A percentile compares a stretch with the other conserved stretches of the same genome.
Evolutionary conservation across 208 protist species (phyloP).

Genomic region (Strigomonas culicis): DNA sequence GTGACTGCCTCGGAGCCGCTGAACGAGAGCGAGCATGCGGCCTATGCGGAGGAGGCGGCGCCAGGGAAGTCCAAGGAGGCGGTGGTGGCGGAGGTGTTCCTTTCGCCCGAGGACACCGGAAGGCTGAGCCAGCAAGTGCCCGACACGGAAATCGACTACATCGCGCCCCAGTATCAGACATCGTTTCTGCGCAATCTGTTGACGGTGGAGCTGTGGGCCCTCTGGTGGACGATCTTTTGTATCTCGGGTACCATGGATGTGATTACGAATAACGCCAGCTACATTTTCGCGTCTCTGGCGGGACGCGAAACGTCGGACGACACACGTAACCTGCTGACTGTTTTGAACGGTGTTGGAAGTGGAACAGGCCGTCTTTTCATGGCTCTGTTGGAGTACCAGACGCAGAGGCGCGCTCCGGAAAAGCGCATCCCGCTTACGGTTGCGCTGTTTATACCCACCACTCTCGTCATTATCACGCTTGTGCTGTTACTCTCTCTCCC

Average conservation of each 20-base stretch:
- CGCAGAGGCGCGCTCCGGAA: slow-evolving; percentile 41
- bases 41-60: neutral
- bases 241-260: slow-evolving; percentile 36
- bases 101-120: neutral
- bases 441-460: slow-evolving; percentile 40
- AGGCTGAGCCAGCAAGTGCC: neutral
- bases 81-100: neutral
- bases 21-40: neutral
- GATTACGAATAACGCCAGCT: slow-evolving; percentile 48
- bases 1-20: neutral
- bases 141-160: slow-evolving; percentile 41
- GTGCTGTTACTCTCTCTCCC: slow-evolving; percentile 42
- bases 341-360: slow-evolving; percentile 62
- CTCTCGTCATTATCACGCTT: slow-evolving; percentile 29
- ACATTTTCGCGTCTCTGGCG: slow-evolving; percentile 41
- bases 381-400: slow-evolving; percentile 51
- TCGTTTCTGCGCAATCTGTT: slow-evolving; percentile 38
- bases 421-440: slow-evolving; percentile 57
- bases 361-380: slow-evolving; percentile 47
- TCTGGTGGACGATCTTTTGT: slow-evolving; percentile 45
- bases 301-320: slow-evolving; percentile 19
- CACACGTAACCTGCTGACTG: slow-evolving; percentile 42
- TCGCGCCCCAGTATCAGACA: slow-evolving; percentile 57
- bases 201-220: slow-evolving; percentile 39
- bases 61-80: too few relatives aligned